A percentile compares a stretch with the other conserved stretches of the same genome.
Evolutionary conservation across 805 yeast genomes (phyloP).

Genomic region (Yarrowia sp.): DNA sequence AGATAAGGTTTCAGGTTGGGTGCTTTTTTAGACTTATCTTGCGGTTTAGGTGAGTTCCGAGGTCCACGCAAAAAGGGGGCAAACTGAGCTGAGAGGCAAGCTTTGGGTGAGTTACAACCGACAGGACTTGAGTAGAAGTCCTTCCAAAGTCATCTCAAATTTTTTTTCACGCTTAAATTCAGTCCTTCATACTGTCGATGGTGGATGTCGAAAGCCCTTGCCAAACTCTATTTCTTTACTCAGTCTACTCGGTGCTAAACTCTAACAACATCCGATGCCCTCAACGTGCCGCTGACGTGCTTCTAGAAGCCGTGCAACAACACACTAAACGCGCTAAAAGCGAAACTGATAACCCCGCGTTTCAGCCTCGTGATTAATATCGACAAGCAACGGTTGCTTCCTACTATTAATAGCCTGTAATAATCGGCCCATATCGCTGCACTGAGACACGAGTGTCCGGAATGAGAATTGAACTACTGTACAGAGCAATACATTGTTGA

Average conservation of each 20-base stretch:
- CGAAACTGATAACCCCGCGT: background rate
- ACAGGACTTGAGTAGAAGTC: no score
- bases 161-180: no score
- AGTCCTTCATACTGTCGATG: no score
- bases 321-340: background rate
- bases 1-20: background rate
- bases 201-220: no score
- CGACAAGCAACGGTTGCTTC: background rate
- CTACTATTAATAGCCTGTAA: background rate
- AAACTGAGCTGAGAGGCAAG: no score
- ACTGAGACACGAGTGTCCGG: no score
- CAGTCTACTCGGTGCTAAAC: background rate
- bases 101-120: no score
- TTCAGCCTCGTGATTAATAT: background rate
- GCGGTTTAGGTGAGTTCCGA: constrained; percentile 8
- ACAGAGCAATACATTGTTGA: no score
- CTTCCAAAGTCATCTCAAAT: no score
- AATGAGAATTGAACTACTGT: no score
- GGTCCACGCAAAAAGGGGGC: background rate
- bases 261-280: background rate
- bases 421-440: background rate
- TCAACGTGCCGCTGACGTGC: background rate
- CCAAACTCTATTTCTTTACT: no score
- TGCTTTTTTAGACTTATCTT: constrained; percentile 1
- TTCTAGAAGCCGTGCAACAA: constrained; percentile 15